phyloP scores from a whole-genome alignment of 805 yeast species.

The Yarrowia deformans region DNA sequence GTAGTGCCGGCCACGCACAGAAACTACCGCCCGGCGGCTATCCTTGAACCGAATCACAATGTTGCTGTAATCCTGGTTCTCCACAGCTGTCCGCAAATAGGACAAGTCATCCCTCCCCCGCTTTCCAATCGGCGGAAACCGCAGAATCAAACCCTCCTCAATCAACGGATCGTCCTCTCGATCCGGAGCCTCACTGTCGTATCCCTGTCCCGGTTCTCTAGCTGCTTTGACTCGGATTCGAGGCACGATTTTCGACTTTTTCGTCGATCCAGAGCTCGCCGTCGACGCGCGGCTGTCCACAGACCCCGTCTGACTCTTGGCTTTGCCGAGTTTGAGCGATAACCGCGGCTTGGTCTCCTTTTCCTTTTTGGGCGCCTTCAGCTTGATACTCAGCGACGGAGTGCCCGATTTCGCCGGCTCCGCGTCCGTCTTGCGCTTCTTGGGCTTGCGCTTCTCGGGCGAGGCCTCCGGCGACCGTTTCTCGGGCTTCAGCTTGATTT shows the following conservation, averaged over 20 bases:
- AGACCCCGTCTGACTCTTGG: background rate
- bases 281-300: background rate
- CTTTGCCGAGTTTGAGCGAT: slow-evolving; percentile 3
- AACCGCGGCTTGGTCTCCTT: slow-evolving; percentile 21
- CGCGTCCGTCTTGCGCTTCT: slow-evolving; percentile 15
- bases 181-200: slow-evolving; percentile 96
- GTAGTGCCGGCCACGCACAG: slow-evolving; percentile 71
- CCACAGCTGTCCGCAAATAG: slow-evolving; percentile 75
- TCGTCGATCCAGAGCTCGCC: background rate
- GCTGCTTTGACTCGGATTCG: slow-evolving; percentile 63
- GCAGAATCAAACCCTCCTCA: slow-evolving; percentile 82
- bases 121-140: slow-evolving; percentile 60
- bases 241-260: slow-evolving; percentile 47
- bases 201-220: slow-evolving; percentile 90
- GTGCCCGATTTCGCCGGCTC: background rate
- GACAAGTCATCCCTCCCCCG: slow-evolving; percentile 63
- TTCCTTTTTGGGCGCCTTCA: slow-evolving; percentile 28
- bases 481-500: slow-evolving; percentile 33
- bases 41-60: slow-evolving; percentile 85
- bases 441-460: slow-evolving; percentile 20
- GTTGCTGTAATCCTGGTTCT: slow-evolving; percentile 67
- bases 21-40: slow-evolving; percentile 75
- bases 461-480: slow-evolving; percentile 4
- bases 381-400: slow-evolving; percentile 19
- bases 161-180: slow-evolving; percentile 91